Percentiles rank a stretch among this genome's conserved stretches.
Evolutionary conservation across 1,284 basidiomycete genomes (phyloP).

Genomic region (Cutaneotrichosporon cavernicola): DNA sequence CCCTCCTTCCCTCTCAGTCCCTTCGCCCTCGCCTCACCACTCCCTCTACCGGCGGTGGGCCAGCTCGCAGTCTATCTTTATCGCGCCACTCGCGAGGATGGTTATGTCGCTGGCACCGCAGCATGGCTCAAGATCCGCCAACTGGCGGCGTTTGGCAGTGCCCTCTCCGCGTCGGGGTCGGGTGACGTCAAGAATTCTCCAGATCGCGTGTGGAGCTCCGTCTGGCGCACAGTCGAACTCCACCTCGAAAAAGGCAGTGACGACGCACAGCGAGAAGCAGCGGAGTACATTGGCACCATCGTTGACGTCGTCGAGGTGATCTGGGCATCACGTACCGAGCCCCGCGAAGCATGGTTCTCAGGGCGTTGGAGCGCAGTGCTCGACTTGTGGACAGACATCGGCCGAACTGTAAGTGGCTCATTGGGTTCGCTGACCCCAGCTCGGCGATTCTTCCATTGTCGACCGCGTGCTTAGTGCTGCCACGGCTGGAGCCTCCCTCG

Average conservation of each 20-base stretch:
- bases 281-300: slow-evolving; percentile 24
- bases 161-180: slow-evolving; percentile 6
- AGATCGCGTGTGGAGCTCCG: slow-evolving; percentile 19
- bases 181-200: slow-evolving; percentile 14
- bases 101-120: background rate
- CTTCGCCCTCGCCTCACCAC: slow-evolving; percentile 17
- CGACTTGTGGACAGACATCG: slow-evolving; percentile 48
- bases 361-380: slow-evolving; percentile 38
- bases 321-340: slow-evolving; percentile 24
- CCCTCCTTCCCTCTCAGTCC: slow-evolving; percentile 12
- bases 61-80: slow-evolving; percentile 17
- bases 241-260: slow-evolving; percentile 20
- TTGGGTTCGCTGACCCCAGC: slow-evolving; percentile 26
- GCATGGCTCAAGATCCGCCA: slow-evolving; percentile 19
- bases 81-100: slow-evolving; percentile 4
- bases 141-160: slow-evolving; percentile 12
- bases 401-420: slow-evolving; percentile 37
- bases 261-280: slow-evolving; percentile 21
- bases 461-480: slow-evolving; percentile 30
- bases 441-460: slow-evolving; percentile 36
- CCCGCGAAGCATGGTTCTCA: slow-evolving; percentile 28
- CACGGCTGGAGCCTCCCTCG: background rate
- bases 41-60: slow-evolving; percentile 7
- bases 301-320: slow-evolving; percentile 32
- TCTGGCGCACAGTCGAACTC: slow-evolving; percentile 14